Evolutionary conservation across 2,329 filamentous ascomycete genomes (phyloP).

Genomic region (Nannizzia gypsea): DNA sequence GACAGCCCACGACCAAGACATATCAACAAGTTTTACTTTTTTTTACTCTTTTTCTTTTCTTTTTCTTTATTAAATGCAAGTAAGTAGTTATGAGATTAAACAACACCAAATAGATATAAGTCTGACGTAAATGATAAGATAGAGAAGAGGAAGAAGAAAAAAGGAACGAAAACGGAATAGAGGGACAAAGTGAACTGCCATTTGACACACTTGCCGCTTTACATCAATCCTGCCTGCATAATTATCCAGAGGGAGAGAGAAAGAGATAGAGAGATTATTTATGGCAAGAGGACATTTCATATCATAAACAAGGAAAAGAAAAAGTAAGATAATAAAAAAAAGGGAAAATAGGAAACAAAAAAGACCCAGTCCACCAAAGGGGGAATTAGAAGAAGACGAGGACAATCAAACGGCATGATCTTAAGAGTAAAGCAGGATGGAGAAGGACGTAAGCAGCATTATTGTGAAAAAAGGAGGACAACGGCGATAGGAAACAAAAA

Average conservation of each 20-base stretch:
- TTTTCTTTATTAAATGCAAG: too few relatives aligned
- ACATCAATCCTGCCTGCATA: not conserved
- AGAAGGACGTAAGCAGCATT: not conserved
- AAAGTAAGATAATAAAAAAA: not conserved
- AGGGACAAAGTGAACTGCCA: not conserved
- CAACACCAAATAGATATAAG: not conserved
- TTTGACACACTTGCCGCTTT: not conserved
- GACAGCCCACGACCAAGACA: too few relatives aligned
- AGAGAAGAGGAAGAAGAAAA: not conserved
- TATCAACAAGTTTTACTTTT: too few relatives aligned
- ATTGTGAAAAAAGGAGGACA: slow-evolving; percentile 1
- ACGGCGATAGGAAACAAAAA: not conserved
- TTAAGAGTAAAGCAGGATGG: not conserved
- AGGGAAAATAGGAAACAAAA: not conserved
- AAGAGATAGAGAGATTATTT: not conserved
- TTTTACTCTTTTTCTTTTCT: too few relatives aligned
- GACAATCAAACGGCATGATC: not conserved
- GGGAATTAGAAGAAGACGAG: not conserved
- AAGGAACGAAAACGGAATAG: not conserved
- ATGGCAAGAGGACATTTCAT: not conserved
- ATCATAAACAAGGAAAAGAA: slow-evolving; percentile 3
- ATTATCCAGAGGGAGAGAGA: not conserved
- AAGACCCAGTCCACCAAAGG: not conserved
- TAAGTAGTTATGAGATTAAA: too few relatives aligned
- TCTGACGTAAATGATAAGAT: too few relatives aligned